Evolutionary conservation across 1,284 basidiomycete genomes (phyloP).

Genomic region (Polyporus tsugae): DNA sequence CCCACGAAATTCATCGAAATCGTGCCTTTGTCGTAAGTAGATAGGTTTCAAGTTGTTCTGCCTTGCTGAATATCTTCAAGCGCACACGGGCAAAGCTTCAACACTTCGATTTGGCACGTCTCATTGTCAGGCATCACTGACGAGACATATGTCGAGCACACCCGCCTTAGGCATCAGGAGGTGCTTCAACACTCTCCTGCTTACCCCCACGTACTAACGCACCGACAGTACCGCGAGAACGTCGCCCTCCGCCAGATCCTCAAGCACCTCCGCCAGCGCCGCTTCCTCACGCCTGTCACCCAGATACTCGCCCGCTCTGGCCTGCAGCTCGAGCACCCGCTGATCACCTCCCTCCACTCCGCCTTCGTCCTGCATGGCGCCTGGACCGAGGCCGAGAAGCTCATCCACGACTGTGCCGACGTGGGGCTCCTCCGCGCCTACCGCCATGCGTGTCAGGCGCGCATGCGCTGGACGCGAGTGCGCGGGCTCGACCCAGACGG

Average conservation of each 20-base stretch:
- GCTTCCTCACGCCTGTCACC: constrained; percentile 73
- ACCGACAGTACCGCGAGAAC: constrained; percentile 68
- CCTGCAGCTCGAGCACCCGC: constrained; percentile 74
- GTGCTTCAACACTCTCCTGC: constrained; percentile 46
- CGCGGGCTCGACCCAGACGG: constrained; percentile 66
- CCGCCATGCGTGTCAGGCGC: constrained; percentile 62
- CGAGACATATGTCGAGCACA: constrained; percentile 59
- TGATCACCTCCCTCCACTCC: constrained; percentile 72
- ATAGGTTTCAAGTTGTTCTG: constrained; percentile 11
- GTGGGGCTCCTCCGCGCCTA: constrained; percentile 67
- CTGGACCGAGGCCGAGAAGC: constrained; percentile 66
- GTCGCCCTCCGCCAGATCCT: constrained; percentile 73
- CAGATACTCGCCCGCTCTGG: constrained; percentile 65
- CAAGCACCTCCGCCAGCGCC: constrained; percentile 82
- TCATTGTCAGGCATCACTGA: constrained; percentile 66
- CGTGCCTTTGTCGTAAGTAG: constrained; percentile 71
- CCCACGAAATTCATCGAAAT: constrained; percentile 78
- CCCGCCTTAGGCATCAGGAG: constrained; percentile 63
- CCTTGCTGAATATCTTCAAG: constrained; percentile 37
- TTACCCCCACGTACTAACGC: not conserved
- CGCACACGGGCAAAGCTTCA: constrained; percentile 73
- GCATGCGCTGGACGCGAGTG: constrained; percentile 65
- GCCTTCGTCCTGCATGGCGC: constrained; percentile 72
- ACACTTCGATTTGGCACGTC: constrained; percentile 82
- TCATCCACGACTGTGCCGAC: constrained; percentile 58